A percentile compares a stretch with the other conserved stretches of the same genome.
Conservation (phyloP, 345 rosid species). For the Rhodamnia argentea region DNA sequence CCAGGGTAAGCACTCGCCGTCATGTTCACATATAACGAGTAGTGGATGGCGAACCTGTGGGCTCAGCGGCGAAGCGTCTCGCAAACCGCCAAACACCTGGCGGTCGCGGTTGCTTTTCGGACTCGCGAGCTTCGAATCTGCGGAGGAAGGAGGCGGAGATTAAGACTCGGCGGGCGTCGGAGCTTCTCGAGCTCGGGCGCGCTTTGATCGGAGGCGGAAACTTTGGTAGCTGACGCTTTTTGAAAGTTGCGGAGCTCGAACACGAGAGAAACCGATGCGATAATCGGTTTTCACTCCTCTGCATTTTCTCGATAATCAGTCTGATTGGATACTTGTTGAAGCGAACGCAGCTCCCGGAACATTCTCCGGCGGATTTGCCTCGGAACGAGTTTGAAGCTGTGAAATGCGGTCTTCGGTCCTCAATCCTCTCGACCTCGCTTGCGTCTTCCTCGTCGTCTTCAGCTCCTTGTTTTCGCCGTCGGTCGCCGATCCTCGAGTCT, state of each 20-base stretch:
- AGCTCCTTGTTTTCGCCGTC: not conserved
- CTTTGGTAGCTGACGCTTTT: not conserved
- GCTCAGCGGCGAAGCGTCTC: not conserved
- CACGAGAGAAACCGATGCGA: not conserved
- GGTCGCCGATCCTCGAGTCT: conserved; percentile 28
- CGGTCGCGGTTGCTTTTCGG: not conserved
- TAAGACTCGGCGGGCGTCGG: not conserved
- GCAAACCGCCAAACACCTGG: too few relatives aligned
- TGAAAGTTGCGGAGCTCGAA: not conserved
- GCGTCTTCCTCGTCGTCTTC: not conserved
- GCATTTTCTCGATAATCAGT: not conserved
- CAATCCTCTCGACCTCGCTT: not conserved
- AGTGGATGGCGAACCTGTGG: not conserved
- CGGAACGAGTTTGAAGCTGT: not conserved
- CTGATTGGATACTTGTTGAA: too few relatives aligned
- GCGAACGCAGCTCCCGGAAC: not conserved
- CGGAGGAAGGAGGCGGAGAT: not conserved
- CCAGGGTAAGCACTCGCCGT: not conserved
- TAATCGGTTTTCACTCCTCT: not conserved
- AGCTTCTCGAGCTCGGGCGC: not conserved
- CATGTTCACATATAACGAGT: not conserved
- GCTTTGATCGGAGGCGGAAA: not conserved
- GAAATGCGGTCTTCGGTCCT: not conserved
- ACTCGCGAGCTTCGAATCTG: not conserved
- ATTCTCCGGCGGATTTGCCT: not conserved